Base-by-base conservation (phyloP, 768 basidiomycete genomes). In the Boletales sp. region DNA sequence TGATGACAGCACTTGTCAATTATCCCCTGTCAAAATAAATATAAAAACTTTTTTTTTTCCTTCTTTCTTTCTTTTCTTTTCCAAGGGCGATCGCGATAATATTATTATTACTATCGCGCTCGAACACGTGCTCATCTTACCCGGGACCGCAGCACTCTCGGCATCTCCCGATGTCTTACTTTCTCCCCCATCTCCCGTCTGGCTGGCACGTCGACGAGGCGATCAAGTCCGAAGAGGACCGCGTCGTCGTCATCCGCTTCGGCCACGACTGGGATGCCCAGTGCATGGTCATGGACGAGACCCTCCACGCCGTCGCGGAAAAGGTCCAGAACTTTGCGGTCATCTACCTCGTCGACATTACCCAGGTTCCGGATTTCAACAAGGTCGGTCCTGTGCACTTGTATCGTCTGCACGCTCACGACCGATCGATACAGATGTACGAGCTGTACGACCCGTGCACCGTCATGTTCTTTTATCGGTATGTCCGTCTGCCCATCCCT, bases 151-250 rank as follows among this genome's bases (percentile, higher is more conserved):
- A 28, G 25, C 25, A 34, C 34, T 5, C 34, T 15, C 34, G 34
- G 34, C 12, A 34, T 14, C 12, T 34, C 34, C 39, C 36, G 8
- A 93, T 94, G 90, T 92, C 90, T 13, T 93, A 92, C 69, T 91
- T 92, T 65, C 81, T 93, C 12, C 88, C 90, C 0, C 90, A 93
- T 61, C 77, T 94, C 4, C 88, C 86, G 1, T 90, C 89, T 59
- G 91, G 94, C 35, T 97, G 95, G 95, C 96, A 99, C 65, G 96
- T 99, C 53, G 96, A 99, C 64, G 94, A 97, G 66, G 93, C 96
- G 8, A 98, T 99, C 70, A 91, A 96, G 58, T 94, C 92, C 0
- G 96, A 99, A 69, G 96, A 99, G 67, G 93, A 96, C 62, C 81
- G 96, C 38, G 81, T 96, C 32, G 95, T 97, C 21, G 89, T 93